These are phyloP conservation scores for Durio zibethinus DNA, from an alignment of 345 rosid genomes.

Conservation along the genomic window DNA sequence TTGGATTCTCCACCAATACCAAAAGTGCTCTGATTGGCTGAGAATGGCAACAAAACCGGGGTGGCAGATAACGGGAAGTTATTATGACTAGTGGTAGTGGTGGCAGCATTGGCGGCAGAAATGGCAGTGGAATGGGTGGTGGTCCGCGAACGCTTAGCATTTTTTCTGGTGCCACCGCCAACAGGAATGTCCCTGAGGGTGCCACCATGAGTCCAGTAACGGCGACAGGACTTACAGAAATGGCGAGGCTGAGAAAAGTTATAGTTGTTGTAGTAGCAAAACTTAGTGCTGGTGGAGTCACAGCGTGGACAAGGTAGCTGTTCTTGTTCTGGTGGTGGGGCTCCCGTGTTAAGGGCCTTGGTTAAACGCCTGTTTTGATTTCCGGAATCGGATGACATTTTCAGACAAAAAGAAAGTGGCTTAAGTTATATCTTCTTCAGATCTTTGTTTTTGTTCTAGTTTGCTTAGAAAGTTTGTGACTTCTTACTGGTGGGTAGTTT, in stretches of 20 bases:
- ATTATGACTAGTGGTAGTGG: slow-evolving; percentile 17
- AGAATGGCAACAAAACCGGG: slow-evolving; percentile 50
- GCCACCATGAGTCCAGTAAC: slow-evolving; percentile 98
- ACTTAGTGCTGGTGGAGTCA: slow-evolving; percentile 83
- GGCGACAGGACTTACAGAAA: slow-evolving; percentile 93
- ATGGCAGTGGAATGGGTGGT: slow-evolving; percentile 1
- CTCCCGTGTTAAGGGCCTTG: slow-evolving; percentile 30
- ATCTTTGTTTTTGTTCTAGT: background rate
- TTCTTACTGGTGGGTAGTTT: background rate
- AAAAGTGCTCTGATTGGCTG: slow-evolving; percentile 29
- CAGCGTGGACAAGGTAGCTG: slow-evolving; percentile 96
- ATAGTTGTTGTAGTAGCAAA: slow-evolving; percentile 97
- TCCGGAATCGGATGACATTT: slow-evolving; percentile 53
- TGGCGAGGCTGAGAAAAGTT: slow-evolving; percentile 99
- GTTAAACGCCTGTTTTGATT: slow-evolving; percentile 31
- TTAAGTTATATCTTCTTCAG: background rate
- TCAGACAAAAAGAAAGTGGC: background rate
- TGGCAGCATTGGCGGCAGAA: slow-evolving; percentile 17
- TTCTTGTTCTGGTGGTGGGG: slow-evolving; percentile 61
- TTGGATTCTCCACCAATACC: slow-evolving; percentile 29
- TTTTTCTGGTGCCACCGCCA: slow-evolving; percentile 89
- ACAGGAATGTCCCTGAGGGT: slow-evolving; percentile 91
- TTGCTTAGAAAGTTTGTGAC: background rate
- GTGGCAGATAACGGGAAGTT: slow-evolving; percentile 42
- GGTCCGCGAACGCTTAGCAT: slow-evolving; percentile 76